Conservation (phyloP, 441 rosid species). For the Gossypium gossypioides region DNA sequence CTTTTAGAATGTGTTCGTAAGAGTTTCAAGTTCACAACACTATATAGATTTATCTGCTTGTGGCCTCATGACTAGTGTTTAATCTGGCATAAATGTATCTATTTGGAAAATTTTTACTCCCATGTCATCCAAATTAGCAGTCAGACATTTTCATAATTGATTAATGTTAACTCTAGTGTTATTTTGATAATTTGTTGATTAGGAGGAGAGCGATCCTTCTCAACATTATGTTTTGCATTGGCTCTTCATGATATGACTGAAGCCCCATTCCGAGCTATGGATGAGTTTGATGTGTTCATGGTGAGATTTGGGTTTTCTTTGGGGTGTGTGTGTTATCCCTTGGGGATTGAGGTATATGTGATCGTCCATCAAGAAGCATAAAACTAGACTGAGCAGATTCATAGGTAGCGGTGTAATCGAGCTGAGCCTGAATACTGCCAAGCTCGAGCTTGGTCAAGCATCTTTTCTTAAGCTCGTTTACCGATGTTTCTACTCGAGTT, state of each 20-base stretch:
- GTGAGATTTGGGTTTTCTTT: constrained; percentile 24
- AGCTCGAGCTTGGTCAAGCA: too few relatives aligned
- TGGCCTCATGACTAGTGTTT: neutral
- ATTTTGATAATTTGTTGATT: constrained; percentile 7
- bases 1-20: neutral
- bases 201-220: constrained; percentile 98
- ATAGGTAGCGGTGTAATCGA: neutral
- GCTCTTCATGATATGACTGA: constrained; percentile 92
- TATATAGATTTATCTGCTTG: neutral
- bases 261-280: constrained; percentile 97
- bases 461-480: too few relatives aligned
- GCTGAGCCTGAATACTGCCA: too few relatives aligned
- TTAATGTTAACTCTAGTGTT: neutral
- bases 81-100: neutral
- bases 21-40: neutral
- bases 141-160: neutral
- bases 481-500: too few relatives aligned
- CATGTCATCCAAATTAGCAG: neutral
- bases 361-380: neutral
- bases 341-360: neutral
- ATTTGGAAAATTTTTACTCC: neutral
- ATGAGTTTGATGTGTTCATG: constrained; percentile 98
- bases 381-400: neutral
- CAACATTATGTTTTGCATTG: constrained; percentile 89
- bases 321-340: neutral